A percentile compares a stretch with the other conserved stretches of the same genome.
Conservation (phyloP, 495 filamentous ascomycete genomes). For the Jackrogersella multiformis region DNA sequence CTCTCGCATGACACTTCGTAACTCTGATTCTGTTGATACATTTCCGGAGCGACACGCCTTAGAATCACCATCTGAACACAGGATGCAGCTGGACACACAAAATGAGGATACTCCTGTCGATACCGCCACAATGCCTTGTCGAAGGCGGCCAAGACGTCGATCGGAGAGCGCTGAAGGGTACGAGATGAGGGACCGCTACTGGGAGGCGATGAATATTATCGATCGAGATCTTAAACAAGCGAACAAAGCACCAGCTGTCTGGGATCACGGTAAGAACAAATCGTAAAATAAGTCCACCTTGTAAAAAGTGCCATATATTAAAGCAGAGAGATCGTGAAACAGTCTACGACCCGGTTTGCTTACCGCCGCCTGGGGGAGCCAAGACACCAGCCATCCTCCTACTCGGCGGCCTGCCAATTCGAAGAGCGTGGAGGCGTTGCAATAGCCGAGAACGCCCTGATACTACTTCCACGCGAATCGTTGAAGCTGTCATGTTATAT, state of each 20-base stretch:
- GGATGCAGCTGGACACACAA: constrained; percentile 1
- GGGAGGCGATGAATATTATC: constrained; percentile 37
- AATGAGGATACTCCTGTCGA: not conserved
- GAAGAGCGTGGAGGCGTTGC: constrained; percentile 35
- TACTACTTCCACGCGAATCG: constrained; percentile 8
- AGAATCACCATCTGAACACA: not conserved
- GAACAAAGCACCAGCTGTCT: constrained; percentile 28
- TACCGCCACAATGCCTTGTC: not conserved
- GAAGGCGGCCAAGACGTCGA: constrained; percentile 23
- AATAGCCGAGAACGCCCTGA: constrained; percentile 27
- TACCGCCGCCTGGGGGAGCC: constrained; percentile 25
- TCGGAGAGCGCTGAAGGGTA: constrained; percentile 37
- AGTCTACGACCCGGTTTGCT: constrained; percentile 39
- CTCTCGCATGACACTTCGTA: constrained; percentile 27
- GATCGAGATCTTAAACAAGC: constrained; percentile 26
- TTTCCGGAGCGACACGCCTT: constrained; percentile 33
- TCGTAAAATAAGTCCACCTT: no score
- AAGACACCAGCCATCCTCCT: constrained; percentile 21
- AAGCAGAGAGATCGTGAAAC: no score
- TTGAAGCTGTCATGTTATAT: constrained; percentile 37
- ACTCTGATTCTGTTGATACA: constrained; percentile 15
- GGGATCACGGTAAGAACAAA: no score
- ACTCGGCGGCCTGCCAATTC: constrained; percentile 26
- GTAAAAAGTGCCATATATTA: no score
- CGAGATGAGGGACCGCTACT: constrained; percentile 40